Evolutionary conservation across 2,329 filamentous ascomycete species (phyloP), one percentile per base, ranked within the genome.

Genomic region (Aureobasidium sp.): DNA sequence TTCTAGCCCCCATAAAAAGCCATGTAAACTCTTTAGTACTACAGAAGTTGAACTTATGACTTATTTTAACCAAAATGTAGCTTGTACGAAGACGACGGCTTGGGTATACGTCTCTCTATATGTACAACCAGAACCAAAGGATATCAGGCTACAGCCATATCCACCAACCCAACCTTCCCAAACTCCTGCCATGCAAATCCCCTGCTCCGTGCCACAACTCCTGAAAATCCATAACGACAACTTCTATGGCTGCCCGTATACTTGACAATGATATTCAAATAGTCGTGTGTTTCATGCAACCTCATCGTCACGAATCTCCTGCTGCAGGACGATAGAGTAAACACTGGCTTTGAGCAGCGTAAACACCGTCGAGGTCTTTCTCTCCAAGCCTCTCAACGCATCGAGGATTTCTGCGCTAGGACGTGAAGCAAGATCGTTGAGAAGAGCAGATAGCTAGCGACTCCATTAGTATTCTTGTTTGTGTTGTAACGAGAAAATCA

Each of bases 291-390:
- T 24, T 59, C 55, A 59, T 2, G 63, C 62, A 32, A 17, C 47
- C 67, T 81, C 81, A 53, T 84, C 88, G 76, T 87, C 89, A 66
- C 88, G 87, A 70, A 96, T 91, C 82, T 97, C 90, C 82, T 97
- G 93, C 82, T 99, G 93, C 79, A 99, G 76, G 65, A 99, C 92
- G 78, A 99, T 99, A 73, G 90, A 96, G 78, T 99, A 99, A 66
- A 99, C 94, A 75, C 93, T 97, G 20, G 94, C 93, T 80, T 99
- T 99, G 72, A 99, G 82, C 72, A 97, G 77, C 65, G 94, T 99
- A 76, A 96, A 97, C 26, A 97, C 93, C 61, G 96, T 80, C 68
- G 91, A 92, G 47, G 93, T 97, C 81, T 97, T 97, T 69, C 94
- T 83, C 80, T 99, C 94, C 61, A 99, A 80, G 47, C 92, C 87